Evolutionary conservation across 2,329 filamentous ascomycete genomes (phyloP).

Genomic region (Calonectria fujianensis): DNA sequence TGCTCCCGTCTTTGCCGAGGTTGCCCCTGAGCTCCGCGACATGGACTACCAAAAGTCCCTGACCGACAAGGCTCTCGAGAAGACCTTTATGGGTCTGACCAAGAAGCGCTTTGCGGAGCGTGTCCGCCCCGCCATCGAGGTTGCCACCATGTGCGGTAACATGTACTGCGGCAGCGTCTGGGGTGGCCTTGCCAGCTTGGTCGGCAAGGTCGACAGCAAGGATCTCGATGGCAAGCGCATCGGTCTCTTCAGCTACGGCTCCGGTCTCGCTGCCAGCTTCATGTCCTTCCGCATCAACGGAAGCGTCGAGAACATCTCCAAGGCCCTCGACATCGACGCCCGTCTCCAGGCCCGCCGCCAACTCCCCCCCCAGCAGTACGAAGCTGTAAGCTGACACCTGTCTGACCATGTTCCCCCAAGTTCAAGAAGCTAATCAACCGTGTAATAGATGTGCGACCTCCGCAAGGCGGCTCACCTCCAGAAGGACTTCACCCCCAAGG

Average conservation of each 20-base stretch:
- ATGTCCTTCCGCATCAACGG: constrained; percentile 84
- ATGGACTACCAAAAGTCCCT: constrained; percentile 87
- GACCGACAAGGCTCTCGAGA: constrained; percentile 88
- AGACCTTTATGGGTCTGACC: constrained; percentile 88
- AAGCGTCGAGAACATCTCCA: constrained; percentile 79
- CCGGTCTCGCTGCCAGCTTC: constrained; percentile 83
- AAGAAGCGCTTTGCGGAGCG: constrained; percentile 91
- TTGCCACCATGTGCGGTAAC: constrained; percentile 84
- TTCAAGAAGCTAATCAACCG: constrained; percentile 45
- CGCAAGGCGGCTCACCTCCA: constrained; percentile 89
- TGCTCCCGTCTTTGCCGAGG: constrained; percentile 81
- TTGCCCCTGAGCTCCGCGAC: constrained; percentile 84
- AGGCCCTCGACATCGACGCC: constrained; percentile 81
- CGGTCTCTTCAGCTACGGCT: constrained; percentile 87
- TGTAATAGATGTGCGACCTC: constrained; percentile 81
- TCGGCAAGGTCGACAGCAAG: constrained; percentile 78
- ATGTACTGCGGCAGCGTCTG: constrained; percentile 84
- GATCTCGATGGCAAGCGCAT: constrained; percentile 82
- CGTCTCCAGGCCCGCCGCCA: constrained; percentile 79
- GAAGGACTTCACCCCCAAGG: constrained; percentile 84
- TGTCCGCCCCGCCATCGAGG: constrained; percentile 82
- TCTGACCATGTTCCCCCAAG: background rate
- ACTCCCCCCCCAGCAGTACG: constrained; percentile 83
- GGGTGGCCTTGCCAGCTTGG: constrained; percentile 82
- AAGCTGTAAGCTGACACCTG: constrained; percentile 74